phyloP scores from a whole-genome alignment of 2,329 filamentous ascomycete genomes.

The Exophiala viscosa region DNA sequence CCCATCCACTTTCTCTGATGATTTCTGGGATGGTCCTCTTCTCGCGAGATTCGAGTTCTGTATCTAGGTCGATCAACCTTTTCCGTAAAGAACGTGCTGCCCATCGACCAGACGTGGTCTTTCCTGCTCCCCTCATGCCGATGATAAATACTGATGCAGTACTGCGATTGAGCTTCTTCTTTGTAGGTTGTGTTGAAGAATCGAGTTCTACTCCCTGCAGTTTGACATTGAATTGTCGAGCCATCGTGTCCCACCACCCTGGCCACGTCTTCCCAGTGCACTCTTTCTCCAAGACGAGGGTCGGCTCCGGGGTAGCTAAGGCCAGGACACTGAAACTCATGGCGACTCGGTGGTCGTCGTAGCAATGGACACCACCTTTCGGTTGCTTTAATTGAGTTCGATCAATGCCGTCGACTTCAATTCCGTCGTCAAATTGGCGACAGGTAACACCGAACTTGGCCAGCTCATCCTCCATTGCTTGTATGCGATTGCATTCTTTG shows the following conservation, averaged over 20 bases:
- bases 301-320: conserved; percentile 64
- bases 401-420: conserved; percentile 60
- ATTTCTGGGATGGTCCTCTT: conserved; percentile 81
- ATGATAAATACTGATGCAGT: conserved; percentile 81
- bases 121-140: conserved; percentile 94
- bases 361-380: conserved; percentile 74
- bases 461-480: conserved; percentile 90
- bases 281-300: conserved; percentile 80
- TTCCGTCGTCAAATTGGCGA: conserved; percentile 89
- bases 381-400: conserved; percentile 54
- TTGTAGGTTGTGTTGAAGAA: conserved; percentile 34
- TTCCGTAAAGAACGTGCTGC: conserved; percentile 71
- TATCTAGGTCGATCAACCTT: conserved; percentile 81
- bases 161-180: conserved; percentile 39
- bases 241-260: conserved; percentile 92
- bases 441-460: conserved; percentile 88
- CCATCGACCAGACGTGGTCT: conserved; percentile 89
- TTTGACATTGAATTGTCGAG: conserved; percentile 69
- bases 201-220: conserved; percentile 69
- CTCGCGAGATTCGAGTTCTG: conserved; percentile 71
- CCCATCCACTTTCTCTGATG: conserved; percentile 76
- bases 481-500: conserved; percentile 96
- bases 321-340: conserved; percentile 97
- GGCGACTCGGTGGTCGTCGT: conserved; percentile 94
- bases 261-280: conserved; percentile 98